Evolutionary conservation across 2,329 filamentous ascomycete genomes (phyloP), one percentile per base, ranked within the genome.

Genomic region (Gaeumannomyces tritici): DNA sequence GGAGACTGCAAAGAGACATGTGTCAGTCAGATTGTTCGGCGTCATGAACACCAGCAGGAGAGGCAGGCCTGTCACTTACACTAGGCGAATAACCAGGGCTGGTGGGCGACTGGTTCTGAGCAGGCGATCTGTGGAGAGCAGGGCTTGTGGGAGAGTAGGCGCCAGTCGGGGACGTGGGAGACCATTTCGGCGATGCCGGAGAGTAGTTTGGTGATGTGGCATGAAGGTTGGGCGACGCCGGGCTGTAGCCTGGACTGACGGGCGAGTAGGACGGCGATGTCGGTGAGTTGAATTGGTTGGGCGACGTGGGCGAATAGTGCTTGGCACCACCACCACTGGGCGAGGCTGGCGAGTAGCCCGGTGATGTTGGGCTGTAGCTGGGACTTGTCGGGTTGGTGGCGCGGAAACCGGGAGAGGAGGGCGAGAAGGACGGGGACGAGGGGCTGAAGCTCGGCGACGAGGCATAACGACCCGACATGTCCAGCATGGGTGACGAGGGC

Each of bases 1-100:
- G 77, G 77, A 63, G 82, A 84, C 67, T 79, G 71, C 42, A 61
- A 57, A 31, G 29, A 5, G 33, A 47, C 27, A 35, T 11, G 63
- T 21, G 57, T 57, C 27, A 57, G 55, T 42, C 4, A 8, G 7
- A 51, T 21, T 51, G 18, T 51, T 11, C 8, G 18, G 21, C 42
- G 35, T 4, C 42, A 13, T 6, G 24, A 6, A 11, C 42, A 24
- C 9, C 42, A 9, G 42, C 21, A 18, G 15, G 21, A 31, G 2
- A 28, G 26, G 21, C 18, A 26, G 11, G 24, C n/a, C n/a, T 35
- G 28, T 21, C 18, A 71, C 74, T 65, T 69, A 83, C 71, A 64
- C 85, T 84, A 55, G 91, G 86, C 57, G 89, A 93, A 74, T 89
- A 89, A 71, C 83, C 83, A 67, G 90, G 83, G 73, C 89, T 90